Conservation (phyloP, 192 early-diverging fungal genomes). For the Piromyces finnis region DNA sequence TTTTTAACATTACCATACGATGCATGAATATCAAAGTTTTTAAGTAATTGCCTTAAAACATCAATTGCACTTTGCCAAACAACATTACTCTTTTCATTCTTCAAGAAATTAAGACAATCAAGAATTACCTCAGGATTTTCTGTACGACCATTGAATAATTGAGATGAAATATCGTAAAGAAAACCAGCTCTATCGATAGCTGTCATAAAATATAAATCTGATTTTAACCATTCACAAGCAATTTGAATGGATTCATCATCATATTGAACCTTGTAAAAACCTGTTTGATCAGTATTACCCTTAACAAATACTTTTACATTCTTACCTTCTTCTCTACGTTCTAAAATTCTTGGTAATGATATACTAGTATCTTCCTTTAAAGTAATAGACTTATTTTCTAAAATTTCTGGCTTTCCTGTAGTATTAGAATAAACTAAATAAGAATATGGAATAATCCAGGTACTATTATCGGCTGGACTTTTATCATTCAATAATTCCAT, state of each 20-base stretch:
- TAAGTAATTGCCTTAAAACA: neutral
- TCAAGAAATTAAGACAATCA: neutral
- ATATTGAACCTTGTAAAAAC: neutral
- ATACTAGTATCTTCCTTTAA: neutral
- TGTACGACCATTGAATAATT: neutral
- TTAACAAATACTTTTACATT: neutral
- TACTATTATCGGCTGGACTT: neutral
- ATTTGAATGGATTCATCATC: neutral
- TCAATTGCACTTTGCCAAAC: neutral
- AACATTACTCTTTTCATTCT: neutral
- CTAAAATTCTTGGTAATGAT: neutral
- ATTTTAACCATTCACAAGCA: neutral
- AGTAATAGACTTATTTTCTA: neutral
- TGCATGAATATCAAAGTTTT: neutral
- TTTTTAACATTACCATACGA: neutral
- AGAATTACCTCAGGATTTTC: neutral
- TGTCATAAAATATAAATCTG: neutral
- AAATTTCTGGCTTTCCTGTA: neutral
- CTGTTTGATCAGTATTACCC: neutral
- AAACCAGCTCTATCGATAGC: neutral
- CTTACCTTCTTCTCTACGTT: neutral
- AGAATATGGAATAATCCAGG: neutral
- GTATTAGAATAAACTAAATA: neutral
- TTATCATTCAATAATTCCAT: neutral
- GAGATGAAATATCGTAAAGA: neutral